Percentiles rank a stretch among this genome's conserved stretches.
Conservation (phyloP, 177 flowering plant species). For the Telopea speciosissima region DNA sequence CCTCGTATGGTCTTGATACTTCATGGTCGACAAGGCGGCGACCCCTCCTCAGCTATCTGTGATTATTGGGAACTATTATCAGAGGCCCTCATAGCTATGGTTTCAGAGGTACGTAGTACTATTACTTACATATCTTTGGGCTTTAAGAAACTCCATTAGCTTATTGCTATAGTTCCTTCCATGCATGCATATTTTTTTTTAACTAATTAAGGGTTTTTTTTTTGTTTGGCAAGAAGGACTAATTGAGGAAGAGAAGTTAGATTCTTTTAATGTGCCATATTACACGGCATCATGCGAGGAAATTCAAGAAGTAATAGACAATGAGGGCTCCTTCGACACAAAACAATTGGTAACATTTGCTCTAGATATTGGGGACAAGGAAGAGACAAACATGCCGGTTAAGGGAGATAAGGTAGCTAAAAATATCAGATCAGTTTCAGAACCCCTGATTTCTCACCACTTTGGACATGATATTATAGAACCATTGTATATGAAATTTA, state of each 20-base stretch:
- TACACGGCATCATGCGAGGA: not conserved
- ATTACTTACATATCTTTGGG: too few relatives aligned
- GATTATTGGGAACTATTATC: too few relatives aligned
- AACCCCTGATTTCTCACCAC: not conserved
- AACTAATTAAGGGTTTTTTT: too few relatives aligned
- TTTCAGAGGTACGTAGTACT: too few relatives aligned
- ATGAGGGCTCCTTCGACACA: not conserved
- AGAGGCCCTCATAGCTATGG: too few relatives aligned
- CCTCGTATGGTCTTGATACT: constrained; percentile 10
- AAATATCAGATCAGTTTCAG: not conserved
- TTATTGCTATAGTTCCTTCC: too few relatives aligned
- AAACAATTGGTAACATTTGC: not conserved
- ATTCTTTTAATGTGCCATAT: not conserved
- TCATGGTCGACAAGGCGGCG: not conserved
- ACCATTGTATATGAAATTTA: not conserved
- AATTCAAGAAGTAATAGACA: not conserved
- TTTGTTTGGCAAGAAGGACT: not conserved
- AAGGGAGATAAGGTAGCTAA: not conserved
- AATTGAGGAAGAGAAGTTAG: not conserved
- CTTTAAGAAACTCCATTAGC: too few relatives aligned
- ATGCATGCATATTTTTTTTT: too few relatives aligned
- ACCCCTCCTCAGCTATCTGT: too few relatives aligned
- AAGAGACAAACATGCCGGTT: not conserved
- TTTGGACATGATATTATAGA: not conserved
- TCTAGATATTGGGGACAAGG: not conserved